These are phyloP conservation scores for Didymellaceae sp. DNA, from an alignment of 2,329 filamentous ascomycete species.

Conservation along the genomic window DNA sequence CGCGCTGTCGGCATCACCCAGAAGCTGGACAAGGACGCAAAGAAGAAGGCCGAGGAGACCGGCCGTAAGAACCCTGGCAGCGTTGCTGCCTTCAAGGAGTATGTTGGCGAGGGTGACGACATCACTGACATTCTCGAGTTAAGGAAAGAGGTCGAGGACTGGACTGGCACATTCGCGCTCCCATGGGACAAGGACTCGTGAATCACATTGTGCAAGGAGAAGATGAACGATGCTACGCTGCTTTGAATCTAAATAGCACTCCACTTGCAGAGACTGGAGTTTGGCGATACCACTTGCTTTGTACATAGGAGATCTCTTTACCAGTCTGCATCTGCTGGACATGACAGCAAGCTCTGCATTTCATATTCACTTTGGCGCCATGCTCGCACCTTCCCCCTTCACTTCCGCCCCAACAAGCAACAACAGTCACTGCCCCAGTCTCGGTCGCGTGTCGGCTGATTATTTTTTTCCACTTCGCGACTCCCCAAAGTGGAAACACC, in stretches of 20 bases:
- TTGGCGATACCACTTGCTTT: slow-evolving; percentile 21
- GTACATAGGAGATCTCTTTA: slow-evolving; percentile 23
- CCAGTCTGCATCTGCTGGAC: slow-evolving; percentile 2
- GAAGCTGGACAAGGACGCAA: slow-evolving; percentile 50
- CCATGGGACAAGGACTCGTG: slow-evolving; percentile 47
- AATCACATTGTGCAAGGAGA: background rate
- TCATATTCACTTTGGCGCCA: slow-evolving; percentile 14
- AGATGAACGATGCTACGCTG: slow-evolving; percentile 1
- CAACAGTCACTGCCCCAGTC: background rate
- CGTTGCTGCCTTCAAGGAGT: slow-evolving; percentile 51
- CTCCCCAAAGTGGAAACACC: background rate
- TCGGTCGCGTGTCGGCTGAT: background rate
- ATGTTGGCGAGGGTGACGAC: slow-evolving; percentile 50
- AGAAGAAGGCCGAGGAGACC: slow-evolving; percentile 46
- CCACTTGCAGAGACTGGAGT: slow-evolving; percentile 26
- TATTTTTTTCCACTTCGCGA: background rate
- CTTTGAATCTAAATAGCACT: slow-evolving; percentile 16
- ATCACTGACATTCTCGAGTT: slow-evolving; percentile 51
- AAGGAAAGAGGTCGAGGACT: slow-evolving; percentile 50
- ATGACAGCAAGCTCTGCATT: slow-evolving; percentile 13
- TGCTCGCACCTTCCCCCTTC: background rate
- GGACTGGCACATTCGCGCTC: slow-evolving; percentile 51
- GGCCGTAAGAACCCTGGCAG: slow-evolving; percentile 49
- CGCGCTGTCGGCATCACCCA: slow-evolving; percentile 51
- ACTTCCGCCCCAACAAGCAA: background rate